Conservation (phyloP, 306 rosid genomes). For the Acmispon strigosus region DNA sequence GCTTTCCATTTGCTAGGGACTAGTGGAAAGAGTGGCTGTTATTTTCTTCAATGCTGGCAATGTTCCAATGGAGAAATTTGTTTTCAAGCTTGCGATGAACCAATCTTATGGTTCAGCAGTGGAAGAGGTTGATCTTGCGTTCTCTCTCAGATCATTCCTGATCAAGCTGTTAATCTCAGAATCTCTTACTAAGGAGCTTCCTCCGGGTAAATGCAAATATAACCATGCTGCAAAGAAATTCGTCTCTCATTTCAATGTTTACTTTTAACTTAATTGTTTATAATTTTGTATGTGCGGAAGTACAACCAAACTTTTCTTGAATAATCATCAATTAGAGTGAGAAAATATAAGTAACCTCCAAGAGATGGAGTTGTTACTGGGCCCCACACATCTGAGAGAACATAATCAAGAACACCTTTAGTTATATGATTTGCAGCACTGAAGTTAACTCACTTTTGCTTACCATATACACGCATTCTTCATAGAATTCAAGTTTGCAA, state of each 20-base stretch:
- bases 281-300: too few relatives aligned
- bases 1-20: slow-evolving; percentile 41
- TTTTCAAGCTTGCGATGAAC: slow-evolving; percentile 64
- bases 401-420: too few relatives aligned
- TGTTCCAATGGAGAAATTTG: slow-evolving; percentile 60
- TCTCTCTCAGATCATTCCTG: slow-evolving; percentile 76
- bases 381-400: too few relatives aligned
- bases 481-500: too few relatives aligned
- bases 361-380: too few relatives aligned
- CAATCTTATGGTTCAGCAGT: slow-evolving; percentile 48
- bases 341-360: too few relatives aligned
- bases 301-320: too few relatives aligned
- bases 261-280: background rate
- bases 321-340: too few relatives aligned
- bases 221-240: background rate
- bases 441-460: too few relatives aligned
- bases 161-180: slow-evolving; percentile 66
- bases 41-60: slow-evolving; percentile 47
- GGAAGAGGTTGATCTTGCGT: slow-evolving; percentile 60
- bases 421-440: too few relatives aligned
- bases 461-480: too few relatives aligned
- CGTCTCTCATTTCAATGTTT: background rate
- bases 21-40: slow-evolving; percentile 80
- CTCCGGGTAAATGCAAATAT: slow-evolving; percentile 39
- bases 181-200: slow-evolving; percentile 57